A percentile compares a stretch with the other conserved stretches of the same genome.
phyloP scores from a whole-genome alignment of 306 rosid species.

The Cicer bijugum region DNA sequence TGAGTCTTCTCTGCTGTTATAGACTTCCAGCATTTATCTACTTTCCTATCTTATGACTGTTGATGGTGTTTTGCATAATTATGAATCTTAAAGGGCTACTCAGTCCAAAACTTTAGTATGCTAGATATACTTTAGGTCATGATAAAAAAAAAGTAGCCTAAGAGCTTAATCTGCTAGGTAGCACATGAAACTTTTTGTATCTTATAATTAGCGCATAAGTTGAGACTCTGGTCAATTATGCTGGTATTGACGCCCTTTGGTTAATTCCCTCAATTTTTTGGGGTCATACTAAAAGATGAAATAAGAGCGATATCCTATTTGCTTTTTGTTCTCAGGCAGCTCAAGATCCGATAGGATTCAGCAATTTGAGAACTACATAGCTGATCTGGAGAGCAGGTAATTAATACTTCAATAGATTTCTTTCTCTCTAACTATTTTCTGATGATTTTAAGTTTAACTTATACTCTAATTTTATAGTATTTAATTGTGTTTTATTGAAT shows the following conservation, averaged over 20 bases:
- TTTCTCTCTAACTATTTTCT: slow-evolving; percentile 36
- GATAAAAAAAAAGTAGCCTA: slow-evolving; percentile 17
- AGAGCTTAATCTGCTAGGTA: slow-evolving; percentile 27
- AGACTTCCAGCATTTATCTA: slow-evolving; percentile 24
- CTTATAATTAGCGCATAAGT: neutral
- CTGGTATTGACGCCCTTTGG: slow-evolving; percentile 28
- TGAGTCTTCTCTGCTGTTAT: slow-evolving; percentile 38
- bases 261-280: slow-evolving; percentile 33
- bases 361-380: slow-evolving; percentile 79
- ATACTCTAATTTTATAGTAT: slow-evolving; percentile 14
- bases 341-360: slow-evolving; percentile 66
- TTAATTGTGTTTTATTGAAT: neutral
- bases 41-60: slow-evolving; percentile 23
- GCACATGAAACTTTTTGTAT: slow-evolving; percentile 35
- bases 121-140: slow-evolving; percentile 36
- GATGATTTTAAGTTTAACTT: slow-evolving; percentile 16
- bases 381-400: slow-evolving; percentile 87
- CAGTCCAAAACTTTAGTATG: slow-evolving; percentile 12
- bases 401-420: slow-evolving; percentile 35
- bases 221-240: slow-evolving; percentile 25
- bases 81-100: slow-evolving; percentile 34
- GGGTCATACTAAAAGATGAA: slow-evolving; percentile 28
- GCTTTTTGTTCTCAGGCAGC: slow-evolving; percentile 55
- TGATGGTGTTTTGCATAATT: slow-evolving; percentile 29
- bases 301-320: slow-evolving; percentile 30